phyloP scores from a whole-genome alignment of 768 basidiomycete genomes.

The Suillus ampliporus region DNA sequence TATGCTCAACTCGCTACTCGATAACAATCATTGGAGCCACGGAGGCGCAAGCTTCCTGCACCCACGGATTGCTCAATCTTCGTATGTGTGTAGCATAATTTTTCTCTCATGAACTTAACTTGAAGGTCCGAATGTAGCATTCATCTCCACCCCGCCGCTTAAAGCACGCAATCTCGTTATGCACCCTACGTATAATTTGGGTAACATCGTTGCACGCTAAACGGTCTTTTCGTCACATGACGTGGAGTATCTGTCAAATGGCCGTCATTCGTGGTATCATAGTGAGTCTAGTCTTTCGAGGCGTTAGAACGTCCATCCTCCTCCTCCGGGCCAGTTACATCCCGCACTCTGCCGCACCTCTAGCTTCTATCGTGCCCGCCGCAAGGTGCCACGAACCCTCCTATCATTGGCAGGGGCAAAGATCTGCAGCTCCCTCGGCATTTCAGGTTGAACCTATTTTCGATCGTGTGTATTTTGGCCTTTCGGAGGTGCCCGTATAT shows the following conservation, averaged over 20 bases:
- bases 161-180: conserved; percentile 5
- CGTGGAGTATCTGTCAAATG: background rate
- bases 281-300: background rate
- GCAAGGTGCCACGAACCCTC: background rate
- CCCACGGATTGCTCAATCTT: background rate
- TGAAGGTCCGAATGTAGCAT: background rate
- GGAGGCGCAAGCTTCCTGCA: background rate
- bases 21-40: background rate
- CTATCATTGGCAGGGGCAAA: background rate
- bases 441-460: background rate
- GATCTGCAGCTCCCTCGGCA: background rate
- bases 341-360: too few relatives aligned
- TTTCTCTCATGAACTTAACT: background rate
- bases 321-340: background rate
- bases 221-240: background rate
- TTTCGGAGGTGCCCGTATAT: background rate
- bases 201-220: conserved; percentile 3
- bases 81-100: background rate
- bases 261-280: background rate
- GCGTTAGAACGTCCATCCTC: background rate
- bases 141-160: conserved; percentile 16
- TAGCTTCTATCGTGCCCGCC: background rate
- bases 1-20: background rate
- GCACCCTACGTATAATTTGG: conserved; percentile 5
- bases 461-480: background rate